phyloP scores from a whole-genome alignment of 495 filamentous ascomycete genomes.

The Penicillium paradoxum region DNA sequence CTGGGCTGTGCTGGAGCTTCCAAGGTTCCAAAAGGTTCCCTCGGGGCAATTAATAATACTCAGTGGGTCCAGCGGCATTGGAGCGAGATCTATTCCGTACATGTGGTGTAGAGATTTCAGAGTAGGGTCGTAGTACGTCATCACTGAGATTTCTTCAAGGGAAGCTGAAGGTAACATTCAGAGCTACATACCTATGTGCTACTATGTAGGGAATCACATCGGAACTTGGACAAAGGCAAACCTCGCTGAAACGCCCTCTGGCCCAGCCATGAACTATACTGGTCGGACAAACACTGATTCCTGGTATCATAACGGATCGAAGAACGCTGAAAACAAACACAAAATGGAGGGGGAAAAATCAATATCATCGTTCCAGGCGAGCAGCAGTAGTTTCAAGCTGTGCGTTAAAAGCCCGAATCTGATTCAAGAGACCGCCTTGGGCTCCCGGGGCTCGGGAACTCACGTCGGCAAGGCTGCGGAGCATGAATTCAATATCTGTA shows the following conservation, averaged over 20 bases:
- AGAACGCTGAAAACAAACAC: background rate
- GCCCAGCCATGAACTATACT: background rate
- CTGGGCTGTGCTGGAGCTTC: too few species aligned
- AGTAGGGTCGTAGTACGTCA: too few species aligned
- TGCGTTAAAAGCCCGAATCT: conserved; percentile 42
- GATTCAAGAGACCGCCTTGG: conserved; percentile 38
- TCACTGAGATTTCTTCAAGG: too few species aligned
- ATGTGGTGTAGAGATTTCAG: too few species aligned
- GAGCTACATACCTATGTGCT: background rate
- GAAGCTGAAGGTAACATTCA: too few species aligned
- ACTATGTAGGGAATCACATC: background rate
- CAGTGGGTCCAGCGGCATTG: too few species aligned
- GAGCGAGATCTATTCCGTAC: too few species aligned
- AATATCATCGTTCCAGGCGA: conserved; percentile 23
- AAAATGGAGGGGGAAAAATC: background rate
- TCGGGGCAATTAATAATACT: too few species aligned
- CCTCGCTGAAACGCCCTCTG: conserved; percentile 1
- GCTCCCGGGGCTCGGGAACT: conserved; percentile 36
- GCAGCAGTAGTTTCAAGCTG: conserved; percentile 37
- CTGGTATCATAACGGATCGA: conserved; percentile 8
- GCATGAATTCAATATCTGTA: conserved; percentile 39
- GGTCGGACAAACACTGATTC: background rate
- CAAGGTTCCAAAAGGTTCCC: too few species aligned
- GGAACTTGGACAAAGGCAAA: background rate
- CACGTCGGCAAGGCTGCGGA: conserved; percentile 39